These are phyloP conservation scores for Zymoseptoria passerinii DNA, from an alignment of 2,329 filamentous ascomycete species.

Conservation along the genomic window DNA sequence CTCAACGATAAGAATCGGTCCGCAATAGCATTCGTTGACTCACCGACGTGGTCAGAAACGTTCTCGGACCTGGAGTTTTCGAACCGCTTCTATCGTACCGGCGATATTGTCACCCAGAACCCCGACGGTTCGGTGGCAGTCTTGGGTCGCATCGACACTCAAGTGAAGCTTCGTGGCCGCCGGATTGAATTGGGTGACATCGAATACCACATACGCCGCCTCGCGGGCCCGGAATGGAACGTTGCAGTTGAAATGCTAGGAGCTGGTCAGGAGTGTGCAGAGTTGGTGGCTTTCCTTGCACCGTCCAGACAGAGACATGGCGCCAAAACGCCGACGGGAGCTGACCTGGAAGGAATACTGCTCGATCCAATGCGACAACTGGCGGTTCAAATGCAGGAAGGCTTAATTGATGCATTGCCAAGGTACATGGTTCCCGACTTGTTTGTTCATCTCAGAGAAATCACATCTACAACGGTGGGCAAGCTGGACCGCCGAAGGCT, in stretches of 20 bases:
- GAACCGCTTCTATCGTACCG: constrained; percentile 9
- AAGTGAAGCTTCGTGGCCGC: background rate
- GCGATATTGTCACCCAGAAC: constrained; percentile 17
- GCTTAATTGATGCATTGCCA: background rate
- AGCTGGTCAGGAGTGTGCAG: background rate
- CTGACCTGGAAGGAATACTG: background rate
- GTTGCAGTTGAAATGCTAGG: background rate
- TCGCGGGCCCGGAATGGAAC: background rate
- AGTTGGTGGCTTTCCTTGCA: background rate
- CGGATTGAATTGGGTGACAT: background rate
- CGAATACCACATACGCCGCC: background rate
- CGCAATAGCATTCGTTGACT: constrained; percentile 21
- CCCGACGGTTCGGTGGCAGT: constrained; percentile 10
- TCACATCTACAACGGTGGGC: constrained; percentile 65
- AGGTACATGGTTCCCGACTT: constrained; percentile 71
- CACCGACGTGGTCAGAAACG: background rate
- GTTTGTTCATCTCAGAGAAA: constrained; percentile 57
- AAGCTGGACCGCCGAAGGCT: constrained; percentile 56
- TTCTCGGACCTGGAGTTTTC: background rate
- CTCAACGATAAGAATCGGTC: constrained; percentile 28
- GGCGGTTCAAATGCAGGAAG: background rate
- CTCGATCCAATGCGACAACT: background rate
- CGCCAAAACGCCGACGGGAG: background rate
- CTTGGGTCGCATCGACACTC: background rate
- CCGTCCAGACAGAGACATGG: background rate